Evolutionary conservation across 2,329 filamentous ascomycete genomes (phyloP), one percentile per base, ranked within the genome.

Genomic region (Endocalyx cinctus): DNA sequence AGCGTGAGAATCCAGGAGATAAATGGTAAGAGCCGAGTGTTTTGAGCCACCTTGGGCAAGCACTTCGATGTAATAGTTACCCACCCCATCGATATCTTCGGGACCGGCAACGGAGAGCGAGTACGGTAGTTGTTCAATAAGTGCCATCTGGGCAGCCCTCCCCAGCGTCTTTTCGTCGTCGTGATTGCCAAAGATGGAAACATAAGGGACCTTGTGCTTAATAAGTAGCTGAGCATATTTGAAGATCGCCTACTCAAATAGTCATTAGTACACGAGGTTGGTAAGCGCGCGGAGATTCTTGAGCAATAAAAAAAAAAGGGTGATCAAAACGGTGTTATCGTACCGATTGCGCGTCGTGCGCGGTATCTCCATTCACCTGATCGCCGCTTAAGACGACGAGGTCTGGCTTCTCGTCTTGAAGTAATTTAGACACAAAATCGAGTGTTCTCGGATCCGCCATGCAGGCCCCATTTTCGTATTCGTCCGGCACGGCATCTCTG

Each of bases 131-230:
- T 81, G 79, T 57, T 95, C 81, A 49, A 95, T 79, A 11, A 98
- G 70, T 4, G 79, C 70, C 89, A 98, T 97, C 52, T 92, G 82
- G 3, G 77, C 76, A 5, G 74, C 67, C 35, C 92, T 83, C 12
- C 81, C 77, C 45, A 96, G 73, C 28, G 85, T 79, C 1, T 82
- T 82, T 67, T 97, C 90, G 51, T 97, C 90, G 54, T 98, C 92
- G 59, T 98, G 92, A 58, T 98, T 98, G 36, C 92, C 92, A 53
- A 97, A 96, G 39, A 98, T 97, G 40, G 83, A 82, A 12, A 88
- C 86, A 52, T 94, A 97, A 0, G 92, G 92, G 23, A 97, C 87
- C 51, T 87, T 87, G 57, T 85, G 85, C 57, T 87, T 79, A 42
- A 87, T 84, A 31, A 98, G 77, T 10, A 94, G 71, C 29, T 86